Base-by-base conservation (phyloP, 2,329 filamentous ascomycete species). In the Acrodontium crateriforme region DNA sequence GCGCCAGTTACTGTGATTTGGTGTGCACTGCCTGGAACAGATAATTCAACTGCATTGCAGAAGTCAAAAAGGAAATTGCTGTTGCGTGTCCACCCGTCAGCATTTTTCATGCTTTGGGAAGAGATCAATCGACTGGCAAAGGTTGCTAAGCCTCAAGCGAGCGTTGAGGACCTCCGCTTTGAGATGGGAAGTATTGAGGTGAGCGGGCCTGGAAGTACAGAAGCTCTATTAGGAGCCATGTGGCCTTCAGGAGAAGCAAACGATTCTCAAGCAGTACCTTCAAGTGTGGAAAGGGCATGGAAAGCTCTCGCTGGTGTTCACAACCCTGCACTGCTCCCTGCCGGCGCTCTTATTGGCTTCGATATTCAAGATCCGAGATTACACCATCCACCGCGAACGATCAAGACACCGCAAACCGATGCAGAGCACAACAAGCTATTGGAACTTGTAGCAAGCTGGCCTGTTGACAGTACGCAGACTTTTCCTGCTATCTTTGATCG, bases 21-120 rank as follows among this genome's bases (percentile, higher is more conserved):
- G 83, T 77, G 76, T 49, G 66, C 69, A 0, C 21, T 24, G 31
- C 28, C 43, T 34, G 24, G 45, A 24, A 36, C 28, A 18, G 25
- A 14, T 38, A 35, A 31, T 47, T 24, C 29, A 31, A 48, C 42
- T 17, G 36, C 42, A 3, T 39, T 40, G 18, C 39, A 53, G 55
- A 51, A 53, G 32, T 34, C 46, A 13, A 65, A 59, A 42, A 60
- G 63, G 27, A 67, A 64, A 36, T 49, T 81, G 1, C 72, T 87
- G 31, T 54, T 94, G 28, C 67, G 85, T 30, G 59, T 87, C 2
- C 87, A 95, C 50, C 89, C 89, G 2, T 77, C 84, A 12, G 77
- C 78, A 5, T 87, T 83, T 44, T 55, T 73, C 2, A 69, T 79
- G 40, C 52, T 76, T 0, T 84, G 80, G 61, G 61, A 72, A 13